A percentile compares a stretch with the other conserved stretches of the same genome.
These are phyloP conservation scores for Aspergillus alliaceus DNA, from an alignment of 2,329 filamentous ascomycete genomes.

Conservation along the genomic window DNA sequence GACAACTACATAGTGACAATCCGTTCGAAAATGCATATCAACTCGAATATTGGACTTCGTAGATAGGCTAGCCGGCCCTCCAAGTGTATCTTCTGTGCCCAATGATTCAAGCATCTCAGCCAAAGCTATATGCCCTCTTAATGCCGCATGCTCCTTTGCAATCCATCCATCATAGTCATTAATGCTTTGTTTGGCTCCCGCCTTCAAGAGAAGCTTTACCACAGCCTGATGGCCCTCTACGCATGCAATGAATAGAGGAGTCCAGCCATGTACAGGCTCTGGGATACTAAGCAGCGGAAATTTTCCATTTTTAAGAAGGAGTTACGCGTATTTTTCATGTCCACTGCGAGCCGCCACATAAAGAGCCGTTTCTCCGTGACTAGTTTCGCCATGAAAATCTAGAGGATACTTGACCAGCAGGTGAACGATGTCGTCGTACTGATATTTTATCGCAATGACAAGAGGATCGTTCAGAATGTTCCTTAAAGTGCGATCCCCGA, in stretches of 20 bases:
- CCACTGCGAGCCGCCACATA: constrained; percentile 4
- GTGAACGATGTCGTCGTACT: constrained; percentile 6
- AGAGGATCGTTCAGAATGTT: not conserved
- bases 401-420: not conserved
- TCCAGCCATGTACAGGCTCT: constrained; percentile 31
- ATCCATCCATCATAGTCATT: constrained; percentile 34
- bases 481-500: not conserved
- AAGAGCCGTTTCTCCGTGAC: not conserved
- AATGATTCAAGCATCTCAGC: constrained; percentile 17
- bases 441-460: constrained; percentile 5
- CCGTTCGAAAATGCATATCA: not conserved
- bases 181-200: constrained; percentile 21
- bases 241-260: constrained; percentile 33
- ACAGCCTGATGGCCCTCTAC: constrained; percentile 24
- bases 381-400: not conserved
- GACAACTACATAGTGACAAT: constrained; percentile 2
- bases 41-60: not conserved
- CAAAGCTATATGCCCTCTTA: constrained; percentile 33
- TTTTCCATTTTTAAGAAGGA: not conserved
- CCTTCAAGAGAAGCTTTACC: constrained; percentile 27
- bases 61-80: not conserved
- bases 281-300: constrained; percentile 13
- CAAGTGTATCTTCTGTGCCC: not conserved
- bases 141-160: constrained; percentile 35
- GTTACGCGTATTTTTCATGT: constrained; percentile 2